phyloP scores from a whole-genome alignment of 2,329 filamentous ascomycete genomes.

The Mycogone perniciosa region DNA sequence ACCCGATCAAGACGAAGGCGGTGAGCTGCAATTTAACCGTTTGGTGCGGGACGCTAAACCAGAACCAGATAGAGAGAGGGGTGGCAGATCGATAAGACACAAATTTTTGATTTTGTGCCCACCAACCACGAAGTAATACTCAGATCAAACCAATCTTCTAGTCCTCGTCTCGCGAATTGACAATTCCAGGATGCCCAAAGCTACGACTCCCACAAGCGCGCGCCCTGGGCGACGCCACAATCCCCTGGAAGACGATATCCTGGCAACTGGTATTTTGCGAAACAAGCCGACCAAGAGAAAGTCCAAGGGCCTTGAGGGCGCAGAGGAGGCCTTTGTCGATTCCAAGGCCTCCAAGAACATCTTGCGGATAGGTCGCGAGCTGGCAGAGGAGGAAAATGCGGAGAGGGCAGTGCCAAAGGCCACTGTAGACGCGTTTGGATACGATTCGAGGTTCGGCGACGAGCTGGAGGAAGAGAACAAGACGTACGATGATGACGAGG shows the following conservation, averaged over 20 bases:
- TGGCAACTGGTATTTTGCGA: slow-evolving; percentile 63
- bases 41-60: slow-evolving; percentile 21
- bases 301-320: slow-evolving; percentile 54
- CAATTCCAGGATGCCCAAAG: slow-evolving; percentile 66
- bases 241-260: slow-evolving; percentile 82
- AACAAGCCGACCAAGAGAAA: slow-evolving; percentile 68
- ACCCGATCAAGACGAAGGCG: slow-evolving; percentile 20
- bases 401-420: slow-evolving; percentile 35
- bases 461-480: slow-evolving; percentile 41
- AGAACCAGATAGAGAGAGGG: slow-evolving; percentile 24
- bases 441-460: slow-evolving; percentile 66
- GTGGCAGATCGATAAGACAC: slow-evolving; percentile 35
- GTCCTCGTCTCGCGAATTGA: too few relatives aligned
- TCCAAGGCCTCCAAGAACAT: slow-evolving; percentile 85
- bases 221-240: slow-evolving; percentile 70
- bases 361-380: slow-evolving; percentile 78
- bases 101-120: slow-evolving; percentile 30
- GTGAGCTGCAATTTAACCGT: slow-evolving; percentile 20
- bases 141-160: background rate
- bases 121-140: slow-evolving; percentile 13
- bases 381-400: slow-evolving; percentile 69
- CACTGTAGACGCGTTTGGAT: slow-evolving; percentile 59
- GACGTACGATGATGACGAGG: slow-evolving; percentile 49
- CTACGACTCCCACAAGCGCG: slow-evolving; percentile 50
- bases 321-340: slow-evolving; percentile 71